Conservation (phyloP, 1,139 yeast genomes). For the Torulaspora pretoriensis region DNA sequence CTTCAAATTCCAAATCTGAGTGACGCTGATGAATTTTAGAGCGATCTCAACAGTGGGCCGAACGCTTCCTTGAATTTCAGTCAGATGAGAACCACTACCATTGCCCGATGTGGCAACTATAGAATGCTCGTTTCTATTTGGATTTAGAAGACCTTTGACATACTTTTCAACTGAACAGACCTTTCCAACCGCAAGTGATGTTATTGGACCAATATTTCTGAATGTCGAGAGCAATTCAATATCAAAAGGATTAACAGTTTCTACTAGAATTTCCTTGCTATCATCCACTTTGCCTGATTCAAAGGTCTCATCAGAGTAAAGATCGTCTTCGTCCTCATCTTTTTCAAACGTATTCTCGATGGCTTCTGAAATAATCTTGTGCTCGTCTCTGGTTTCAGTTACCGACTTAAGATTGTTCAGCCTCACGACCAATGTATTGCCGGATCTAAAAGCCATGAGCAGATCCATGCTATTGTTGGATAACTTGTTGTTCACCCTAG, state of each 20-base stretch:
- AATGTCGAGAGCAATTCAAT: constrained; percentile 52
- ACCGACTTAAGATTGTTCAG: constrained; percentile 33
- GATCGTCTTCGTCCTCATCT: constrained; percentile 35
- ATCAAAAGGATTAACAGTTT: constrained; percentile 35
- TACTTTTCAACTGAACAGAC: constrained; percentile 51
- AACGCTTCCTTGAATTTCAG: constrained; percentile 58
- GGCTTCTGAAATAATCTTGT: constrained; percentile 11
- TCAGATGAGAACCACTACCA: constrained; percentile 51
- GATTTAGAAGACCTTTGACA: constrained; percentile 61
- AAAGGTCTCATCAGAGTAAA: constrained; percentile 32
- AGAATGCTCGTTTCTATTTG: constrained; percentile 60
- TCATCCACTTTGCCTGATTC: constrained; percentile 34
- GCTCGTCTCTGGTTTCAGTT: constrained; percentile 26
- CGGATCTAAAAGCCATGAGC: constrained; percentile 34
- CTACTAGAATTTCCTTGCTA: constrained; percentile 35
- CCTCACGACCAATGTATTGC: constrained; percentile 31
- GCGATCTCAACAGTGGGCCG: constrained; percentile 66
- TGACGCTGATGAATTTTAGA: constrained; percentile 68
- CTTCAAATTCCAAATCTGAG: constrained; percentile 66
- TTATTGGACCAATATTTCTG: constrained; percentile 68
- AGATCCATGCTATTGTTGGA: constrained; percentile 22
- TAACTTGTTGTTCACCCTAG: constrained; percentile 19
- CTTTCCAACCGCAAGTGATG: constrained; percentile 64
- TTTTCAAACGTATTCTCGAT: constrained; percentile 24
- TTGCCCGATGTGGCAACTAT: constrained; percentile 71